A percentile compares a stretch with the other conserved stretches of the same genome.
Evolutionary conservation across 768 basidiomycete genomes (phyloP).

Genomic region (Termitomyces sp.): DNA sequence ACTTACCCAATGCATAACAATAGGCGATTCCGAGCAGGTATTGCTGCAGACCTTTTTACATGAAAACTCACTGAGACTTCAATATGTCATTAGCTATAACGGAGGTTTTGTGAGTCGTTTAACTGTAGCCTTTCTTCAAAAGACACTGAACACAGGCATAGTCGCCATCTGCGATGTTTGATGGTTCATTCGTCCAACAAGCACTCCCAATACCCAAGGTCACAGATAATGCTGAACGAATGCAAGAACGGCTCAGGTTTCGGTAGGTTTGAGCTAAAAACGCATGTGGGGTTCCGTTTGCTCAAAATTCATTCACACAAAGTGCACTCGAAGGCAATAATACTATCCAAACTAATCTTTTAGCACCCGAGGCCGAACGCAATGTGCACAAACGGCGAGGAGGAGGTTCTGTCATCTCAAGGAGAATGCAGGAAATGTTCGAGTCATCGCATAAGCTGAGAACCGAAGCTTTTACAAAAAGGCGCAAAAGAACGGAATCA

Average conservation of each 20-base stretch:
- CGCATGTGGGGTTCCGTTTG: too few species aligned
- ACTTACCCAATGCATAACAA: too few species aligned
- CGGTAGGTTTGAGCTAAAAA: too few species aligned
- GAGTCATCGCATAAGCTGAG: too few species aligned
- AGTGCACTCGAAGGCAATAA: too few species aligned
- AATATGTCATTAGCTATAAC: not conserved
- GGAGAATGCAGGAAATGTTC: not conserved
- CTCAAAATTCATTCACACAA: too few species aligned
- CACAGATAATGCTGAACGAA: not conserved
- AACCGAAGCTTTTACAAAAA: too few species aligned
- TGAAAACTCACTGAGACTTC: not conserved
- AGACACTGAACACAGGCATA: not conserved
- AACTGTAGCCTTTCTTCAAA: not conserved
- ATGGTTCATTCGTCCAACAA: not conserved
- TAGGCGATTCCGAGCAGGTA: not conserved
- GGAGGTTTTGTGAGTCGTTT: not conserved
- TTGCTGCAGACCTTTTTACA: not conserved
- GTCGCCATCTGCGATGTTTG: not conserved
- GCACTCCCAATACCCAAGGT: not conserved
- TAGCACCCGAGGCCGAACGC: not conserved
- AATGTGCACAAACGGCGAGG: too few species aligned
- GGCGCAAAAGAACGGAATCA: too few species aligned
- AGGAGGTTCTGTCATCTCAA: not conserved
- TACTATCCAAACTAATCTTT: too few species aligned
- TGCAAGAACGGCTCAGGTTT: too few species aligned